These are phyloP conservation scores for Margaritispora aquatica DNA, from an alignment of 495 filamentous ascomycete genomes.

Conservation along the genomic window DNA sequence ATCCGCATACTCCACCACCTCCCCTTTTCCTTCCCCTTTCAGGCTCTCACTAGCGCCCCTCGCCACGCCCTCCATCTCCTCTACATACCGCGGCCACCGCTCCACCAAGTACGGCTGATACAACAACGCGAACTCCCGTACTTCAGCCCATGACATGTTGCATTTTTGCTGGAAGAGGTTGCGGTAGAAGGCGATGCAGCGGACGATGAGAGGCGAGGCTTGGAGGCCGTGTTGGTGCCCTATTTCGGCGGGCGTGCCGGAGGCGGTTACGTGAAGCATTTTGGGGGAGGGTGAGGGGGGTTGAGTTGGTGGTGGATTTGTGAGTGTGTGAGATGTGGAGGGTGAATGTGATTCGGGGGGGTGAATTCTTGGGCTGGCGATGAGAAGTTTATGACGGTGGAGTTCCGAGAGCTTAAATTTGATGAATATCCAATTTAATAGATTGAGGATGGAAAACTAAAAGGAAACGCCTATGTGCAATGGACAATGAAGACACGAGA, in stretches of 20 bases:
- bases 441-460: no score
- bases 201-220: slow-evolving; percentile 37
- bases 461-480: no score
- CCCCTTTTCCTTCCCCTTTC: no score
- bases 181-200: slow-evolving; percentile 46
- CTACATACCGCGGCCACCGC: slow-evolving; percentile 39
- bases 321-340: not conserved
- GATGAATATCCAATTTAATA: no score
- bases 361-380: no score
- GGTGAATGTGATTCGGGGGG: not conserved
- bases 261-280: slow-evolving; percentile 31
- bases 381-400: no score
- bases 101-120: slow-evolving; percentile 36
- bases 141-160: slow-evolving; percentile 42
- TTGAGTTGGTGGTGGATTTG: no score
- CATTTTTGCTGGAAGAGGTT: slow-evolving; percentile 43
- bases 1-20: slow-evolving; percentile 41
- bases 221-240: slow-evolving; percentile 46
- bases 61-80: slow-evolving; percentile 52
- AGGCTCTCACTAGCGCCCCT: no score
- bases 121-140: slow-evolving; percentile 35
- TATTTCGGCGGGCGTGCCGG: slow-evolving; percentile 39
- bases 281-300: no score
- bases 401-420: no score
- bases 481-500: not conserved